phyloP scores from a whole-genome alignment of 768 basidiomycete species.

The Leucogyrophana mollusca region DNA sequence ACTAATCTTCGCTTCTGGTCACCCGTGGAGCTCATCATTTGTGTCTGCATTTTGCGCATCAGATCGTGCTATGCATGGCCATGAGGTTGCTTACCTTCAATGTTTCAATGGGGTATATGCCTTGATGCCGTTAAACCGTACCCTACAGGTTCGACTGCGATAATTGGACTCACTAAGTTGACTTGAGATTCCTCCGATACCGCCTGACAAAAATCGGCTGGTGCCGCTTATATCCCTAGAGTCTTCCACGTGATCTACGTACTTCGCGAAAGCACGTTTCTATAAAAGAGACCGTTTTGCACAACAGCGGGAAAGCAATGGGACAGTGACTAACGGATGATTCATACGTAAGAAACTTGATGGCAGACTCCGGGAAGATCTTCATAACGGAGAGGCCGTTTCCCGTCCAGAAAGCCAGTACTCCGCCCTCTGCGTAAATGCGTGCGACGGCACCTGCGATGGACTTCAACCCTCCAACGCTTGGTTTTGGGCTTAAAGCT shows the following conservation, averaged over 20 bases:
- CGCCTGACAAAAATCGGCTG: slow-evolving; percentile 93
- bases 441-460: slow-evolving; percentile 71
- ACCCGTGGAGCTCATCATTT: slow-evolving; percentile 92
- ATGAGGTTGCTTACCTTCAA: slow-evolving; percentile 66
- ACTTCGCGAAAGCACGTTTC: slow-evolving; percentile 93
- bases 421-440: slow-evolving; percentile 87
- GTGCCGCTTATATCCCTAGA: slow-evolving; percentile 83
- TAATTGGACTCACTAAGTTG: slow-evolving; percentile 69
- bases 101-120: slow-evolving; percentile 96
- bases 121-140: slow-evolving; percentile 37
- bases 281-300: slow-evolving; percentile 30
- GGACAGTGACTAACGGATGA: slow-evolving; percentile 66
- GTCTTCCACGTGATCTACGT: slow-evolving; percentile 91
- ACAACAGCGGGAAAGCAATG: slow-evolving; percentile 12
- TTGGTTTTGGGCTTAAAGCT: slow-evolving; percentile 39
- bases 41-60: slow-evolving; percentile 49
- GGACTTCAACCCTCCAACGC: slow-evolving; percentile 55
- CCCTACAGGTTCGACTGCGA: slow-evolving; percentile 4
- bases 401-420: slow-evolving; percentile 97
- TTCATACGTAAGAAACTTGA: slow-evolving; percentile 97
- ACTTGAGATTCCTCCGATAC: slow-evolving; percentile 91
- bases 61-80: neutral
- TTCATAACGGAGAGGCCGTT: slow-evolving; percentile 92
- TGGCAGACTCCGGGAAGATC: slow-evolving; percentile 97
- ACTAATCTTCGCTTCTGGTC: slow-evolving; percentile 55